Percentiles rank a stretch among this genome's conserved stretches.
Evolutionary conservation across 2,329 filamentous ascomycete genomes (phyloP).

Genomic region (Aureobasidium sp.): DNA sequence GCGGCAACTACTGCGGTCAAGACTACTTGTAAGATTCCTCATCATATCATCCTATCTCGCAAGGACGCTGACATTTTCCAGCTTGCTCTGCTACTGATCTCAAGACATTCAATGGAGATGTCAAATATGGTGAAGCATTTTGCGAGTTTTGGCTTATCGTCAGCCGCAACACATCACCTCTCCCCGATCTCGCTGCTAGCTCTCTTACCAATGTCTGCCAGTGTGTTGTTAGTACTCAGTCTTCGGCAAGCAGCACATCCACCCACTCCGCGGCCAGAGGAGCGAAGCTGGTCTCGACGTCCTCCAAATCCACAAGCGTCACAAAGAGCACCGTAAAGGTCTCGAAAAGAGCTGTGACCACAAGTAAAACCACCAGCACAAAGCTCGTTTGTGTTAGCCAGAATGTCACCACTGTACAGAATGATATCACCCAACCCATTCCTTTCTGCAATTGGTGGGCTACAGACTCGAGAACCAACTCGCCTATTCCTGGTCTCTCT

Average conservation of each 20-base stretch:
- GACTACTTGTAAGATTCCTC: not conserved
- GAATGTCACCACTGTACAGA: not conserved
- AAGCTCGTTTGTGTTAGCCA: not conserved
- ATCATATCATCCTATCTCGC: not conserved
- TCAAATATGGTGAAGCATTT: not conserved
- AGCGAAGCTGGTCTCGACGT: not conserved
- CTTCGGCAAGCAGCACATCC: not conserved
- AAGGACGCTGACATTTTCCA: not conserved
- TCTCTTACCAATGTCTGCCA: constrained; percentile 2
- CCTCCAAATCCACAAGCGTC: not conserved
- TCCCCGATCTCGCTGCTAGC: not conserved
- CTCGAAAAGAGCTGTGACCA: not conserved
- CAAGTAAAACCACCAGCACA: not conserved
- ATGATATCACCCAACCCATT: not conserved
- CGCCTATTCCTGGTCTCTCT: not conserved
- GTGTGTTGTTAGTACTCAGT: not conserved
- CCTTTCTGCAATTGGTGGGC: constrained; percentile 9
- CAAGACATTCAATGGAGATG: not conserved
- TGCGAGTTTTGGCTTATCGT: constrained; percentile 3
- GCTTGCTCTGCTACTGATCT: not conserved
- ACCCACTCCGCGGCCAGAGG: not conserved
- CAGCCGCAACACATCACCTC: not conserved
- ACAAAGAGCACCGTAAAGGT: not conserved
- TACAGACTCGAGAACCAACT: not conserved
- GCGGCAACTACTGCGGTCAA: not conserved